Evolutionary conservation across 2,329 filamentous ascomycete genomes (phyloP), one percentile per base, ranked within the genome.

Genomic region (Diaporthe caulivora): DNA sequence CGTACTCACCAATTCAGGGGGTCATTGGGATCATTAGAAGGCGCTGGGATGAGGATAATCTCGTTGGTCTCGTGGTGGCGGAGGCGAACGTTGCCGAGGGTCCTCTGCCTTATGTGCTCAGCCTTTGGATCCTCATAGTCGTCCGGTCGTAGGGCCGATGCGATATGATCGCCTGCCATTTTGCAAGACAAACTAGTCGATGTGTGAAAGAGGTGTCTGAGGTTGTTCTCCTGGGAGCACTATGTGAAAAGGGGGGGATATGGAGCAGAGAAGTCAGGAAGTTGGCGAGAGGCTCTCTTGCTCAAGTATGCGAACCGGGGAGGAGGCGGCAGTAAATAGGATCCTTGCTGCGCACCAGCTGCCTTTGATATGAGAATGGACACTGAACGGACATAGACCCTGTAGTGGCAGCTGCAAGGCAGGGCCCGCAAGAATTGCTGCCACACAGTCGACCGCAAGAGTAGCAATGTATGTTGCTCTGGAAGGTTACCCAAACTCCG

Each of bases 31-130:
- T 89, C 86, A 15, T 80, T 78, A 0, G 85, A 86, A 1, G 88
- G 88, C 0, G 83, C 82, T 1, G 88, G 88, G 11, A 89, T 83
- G 15, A 90, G 80, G 24, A 90, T 86, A 70, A 88, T 86, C 64
- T 87, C 83, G 75, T 87, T 84, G 15, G 84, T 86, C 40, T 83
- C 80, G 57, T 80, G 79, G 69, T 86, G 77, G 53, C 84, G 82
- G 31, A 87, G 80, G 21, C 82, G 84, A 37, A 87, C 81, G 69
- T 84, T 83, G 51, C 85, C 85, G 34, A 86, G 76, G 5, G 82
- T 83, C 64, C 77, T 77, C 58, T 75, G 70, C 40, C 70, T 76
- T 8, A 57, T 60, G 31, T 74, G 74, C 26, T 78, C 75, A n/a
- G 68, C 42, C 55, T 74, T 75, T 29, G 40, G 31, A 26, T 76